phyloP scores from a whole-genome alignment of 441 rosid species.

The Populus hybrid region DNA sequence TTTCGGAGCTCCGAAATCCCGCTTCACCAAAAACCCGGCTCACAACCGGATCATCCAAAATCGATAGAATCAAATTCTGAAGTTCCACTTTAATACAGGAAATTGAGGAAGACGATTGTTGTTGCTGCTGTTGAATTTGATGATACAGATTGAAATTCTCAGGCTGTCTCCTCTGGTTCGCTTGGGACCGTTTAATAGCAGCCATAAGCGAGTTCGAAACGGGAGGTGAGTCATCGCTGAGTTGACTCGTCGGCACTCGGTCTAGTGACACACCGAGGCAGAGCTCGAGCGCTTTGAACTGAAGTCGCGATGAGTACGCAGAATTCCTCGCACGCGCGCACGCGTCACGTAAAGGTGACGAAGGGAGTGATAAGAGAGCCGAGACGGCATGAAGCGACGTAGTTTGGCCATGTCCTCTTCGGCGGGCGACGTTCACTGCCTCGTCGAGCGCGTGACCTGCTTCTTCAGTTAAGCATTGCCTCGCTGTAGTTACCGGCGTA shows the following conservation, averaged over 20 bases:
- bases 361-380: conserved; percentile 63
- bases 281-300: conserved; percentile 76
- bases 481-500: conserved; percentile 64
- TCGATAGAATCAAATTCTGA: conserved; percentile 59
- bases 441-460: conserved; percentile 77
- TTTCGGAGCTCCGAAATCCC: conserved; percentile 73
- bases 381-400: conserved; percentile 83
- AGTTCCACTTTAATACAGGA: conserved; percentile 63
- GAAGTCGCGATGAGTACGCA: conserved; percentile 55
- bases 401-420: conserved; percentile 71
- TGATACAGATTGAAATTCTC: conserved; percentile 72
- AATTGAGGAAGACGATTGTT: conserved; percentile 48
- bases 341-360: conserved; percentile 71
- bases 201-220: conserved; percentile 89
- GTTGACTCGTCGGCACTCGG: conserved; percentile 49
- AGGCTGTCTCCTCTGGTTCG: conserved; percentile 76
- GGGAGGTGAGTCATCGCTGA: conserved; percentile 58
- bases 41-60: conserved; percentile 85
- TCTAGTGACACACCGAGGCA: conserved; percentile 75
- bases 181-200: conserved; percentile 87
- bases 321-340: conserved; percentile 59
- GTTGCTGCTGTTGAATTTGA: conserved; percentile 46
- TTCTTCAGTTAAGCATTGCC: conserved; percentile 77
- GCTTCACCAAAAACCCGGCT: conserved; percentile 78
- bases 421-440: conserved; percentile 75